Base-by-base conservation (phyloP, 1,284 basidiomycete genomes). In the Austropuccinia psidii region DNA sequence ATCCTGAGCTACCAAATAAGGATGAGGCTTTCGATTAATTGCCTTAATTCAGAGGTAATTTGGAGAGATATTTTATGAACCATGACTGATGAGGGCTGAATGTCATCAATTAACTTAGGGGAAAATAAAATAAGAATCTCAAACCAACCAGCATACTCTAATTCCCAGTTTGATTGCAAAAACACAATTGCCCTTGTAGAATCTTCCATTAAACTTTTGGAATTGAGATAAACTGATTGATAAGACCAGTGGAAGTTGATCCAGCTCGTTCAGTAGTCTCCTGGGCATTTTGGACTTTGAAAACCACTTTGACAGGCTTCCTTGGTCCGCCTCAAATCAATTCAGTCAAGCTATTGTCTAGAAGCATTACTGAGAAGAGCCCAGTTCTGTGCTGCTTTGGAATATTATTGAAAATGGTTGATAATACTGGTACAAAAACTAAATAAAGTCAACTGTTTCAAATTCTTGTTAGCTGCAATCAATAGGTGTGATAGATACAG, bases 361-460 rank as follows among this genome's bases (percentile, higher is more conserved):
- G 39, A 94, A 99, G 98, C 0, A 96, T 99, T 11, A 96, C 96
- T 77, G 91, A 94, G 82, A 98, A 99, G 33, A 98, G 85, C n/a
- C 96, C 96, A 0, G 96, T 98, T 41, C 96, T 86, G 8, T 96
- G 85, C 80, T 98, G 95, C 80, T 98, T 98, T 1, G 96, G 96
- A 41, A 99, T 84, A 79, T 92, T 87, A 0, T 86, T 85, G 75
- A 98, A 85, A 65, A 99, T 91, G n/a, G 87, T 86, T 15, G 87
- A 88, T 43, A 96, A 79, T 0, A 86, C 82, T 17, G 85, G 83
- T 68, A 90, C 86, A 77, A 96, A 96, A 0, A 93, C 93, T 15
- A 95, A 81, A 79, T 96, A 93, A 57, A 96, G 85, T 15, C n/a
- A n/a, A n/a, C n/a, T n/a, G n/a, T n/a, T n/a, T n/a, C n/a, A n/a